Evolutionary conservation across 2,329 filamentous ascomycete genomes (phyloP).

Genomic region (Fusarium siculi): DNA sequence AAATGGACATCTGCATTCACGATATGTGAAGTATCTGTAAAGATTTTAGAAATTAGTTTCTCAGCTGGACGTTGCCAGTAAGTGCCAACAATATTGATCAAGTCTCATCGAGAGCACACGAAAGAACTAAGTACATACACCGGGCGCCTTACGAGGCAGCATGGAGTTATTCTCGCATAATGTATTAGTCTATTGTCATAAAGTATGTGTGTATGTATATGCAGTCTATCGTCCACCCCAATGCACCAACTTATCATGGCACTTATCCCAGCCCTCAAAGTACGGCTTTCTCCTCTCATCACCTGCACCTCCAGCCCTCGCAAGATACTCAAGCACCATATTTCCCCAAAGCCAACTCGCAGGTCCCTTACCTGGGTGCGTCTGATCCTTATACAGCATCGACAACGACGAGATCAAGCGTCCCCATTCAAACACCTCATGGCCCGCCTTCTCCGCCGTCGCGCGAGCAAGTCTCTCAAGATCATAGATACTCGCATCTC

Average conservation of each 20-base stretch:
- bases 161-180: neutral
- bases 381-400: conserved; percentile 39
- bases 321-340: conserved; percentile 37
- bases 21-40: too few relatives aligned
- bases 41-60: too few relatives aligned
- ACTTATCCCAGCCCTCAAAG: conserved; percentile 34
- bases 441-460: conserved; percentile 31
- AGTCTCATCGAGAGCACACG: too few relatives aligned
- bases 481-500: conserved; percentile 30
- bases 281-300: conserved; percentile 29
- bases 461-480: conserved; percentile 28
- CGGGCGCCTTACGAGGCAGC: too few relatives aligned
- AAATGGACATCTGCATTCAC: too few relatives aligned
- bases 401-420: conserved; percentile 27
- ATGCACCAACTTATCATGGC: conserved; percentile 18
- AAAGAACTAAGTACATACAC: too few relatives aligned
- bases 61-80: too few relatives aligned
- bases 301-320: conserved; percentile 10
- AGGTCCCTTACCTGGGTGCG: conserved; percentile 29
- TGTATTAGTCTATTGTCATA: conserved; percentile 12
- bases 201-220: neutral
- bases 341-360: conserved; percentile 40
- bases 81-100: too few relatives aligned
- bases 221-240: conserved; percentile 31
- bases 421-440: conserved; percentile 36